phyloP scores from a whole-genome alignment of 208 protist species.

The Crithidia sp. region DNA sequence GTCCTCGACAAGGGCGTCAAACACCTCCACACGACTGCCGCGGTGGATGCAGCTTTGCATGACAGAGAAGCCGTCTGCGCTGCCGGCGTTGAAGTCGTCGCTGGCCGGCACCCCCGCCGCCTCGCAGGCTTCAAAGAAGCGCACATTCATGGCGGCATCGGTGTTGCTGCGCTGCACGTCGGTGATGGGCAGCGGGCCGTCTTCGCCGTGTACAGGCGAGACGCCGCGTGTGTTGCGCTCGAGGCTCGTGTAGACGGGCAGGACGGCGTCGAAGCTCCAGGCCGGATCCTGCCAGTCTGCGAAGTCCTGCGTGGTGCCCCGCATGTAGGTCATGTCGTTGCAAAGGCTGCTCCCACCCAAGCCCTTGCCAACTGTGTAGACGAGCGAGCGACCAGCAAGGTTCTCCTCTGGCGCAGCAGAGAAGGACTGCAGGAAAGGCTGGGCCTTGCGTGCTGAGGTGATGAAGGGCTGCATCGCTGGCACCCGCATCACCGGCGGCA shows the following conservation, averaged over 20 bases:
- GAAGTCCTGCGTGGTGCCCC: conserved; percentile 50
- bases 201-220: conserved; percentile 37
- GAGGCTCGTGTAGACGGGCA: conserved; percentile 52
- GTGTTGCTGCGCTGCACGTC: conserved; percentile 61
- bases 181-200: conserved; percentile 47
- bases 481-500: conserved; percentile 47
- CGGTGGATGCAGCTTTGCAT: conserved; percentile 59
- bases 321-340: conserved; percentile 75
- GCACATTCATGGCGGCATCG: conserved; percentile 70
- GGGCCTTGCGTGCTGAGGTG: conserved; percentile 26
- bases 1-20: conserved; percentile 50
- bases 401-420: conserved; percentile 34
- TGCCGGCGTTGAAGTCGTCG: conserved; percentile 63
- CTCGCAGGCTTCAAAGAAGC: conserved; percentile 85
- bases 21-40: conserved; percentile 56
- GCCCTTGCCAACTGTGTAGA: conserved; percentile 47
- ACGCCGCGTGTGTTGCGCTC: conserved; percentile 54
- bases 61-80: conserved; percentile 54
- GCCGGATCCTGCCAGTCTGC: conserved; percentile 41
- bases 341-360: conserved; percentile 64
- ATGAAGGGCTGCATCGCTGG: conserved; percentile 67
- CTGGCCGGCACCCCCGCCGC: conserved; percentile 55
- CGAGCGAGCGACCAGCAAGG: conserved; percentile 48
- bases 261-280: conserved; percentile 62
- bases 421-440: conserved; percentile 36